Evolutionary conservation across 305 asterid species (phyloP).

Genomic region (Fraxinus sp.): DNA sequence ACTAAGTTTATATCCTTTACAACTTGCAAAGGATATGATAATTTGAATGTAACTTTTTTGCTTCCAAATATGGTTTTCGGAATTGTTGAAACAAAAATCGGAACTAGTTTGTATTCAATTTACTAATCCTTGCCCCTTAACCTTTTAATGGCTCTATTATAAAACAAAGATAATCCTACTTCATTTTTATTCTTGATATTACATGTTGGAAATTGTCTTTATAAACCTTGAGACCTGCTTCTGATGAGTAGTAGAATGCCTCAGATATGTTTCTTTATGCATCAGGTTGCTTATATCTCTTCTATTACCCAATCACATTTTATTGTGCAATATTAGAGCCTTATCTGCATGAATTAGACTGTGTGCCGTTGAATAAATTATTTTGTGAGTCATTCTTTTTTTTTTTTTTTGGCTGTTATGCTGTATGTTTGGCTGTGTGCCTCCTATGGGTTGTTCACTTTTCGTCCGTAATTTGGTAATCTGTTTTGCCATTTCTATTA

Average conservation of each 20-base stretch:
- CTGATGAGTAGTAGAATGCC: not conserved
- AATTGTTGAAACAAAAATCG: not conserved
- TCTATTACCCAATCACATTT: not conserved
- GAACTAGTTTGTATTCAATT: not conserved
- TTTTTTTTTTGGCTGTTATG: not conserved
- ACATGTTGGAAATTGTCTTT: not conserved
- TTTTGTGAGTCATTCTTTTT: not conserved
- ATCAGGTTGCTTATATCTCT: not conserved
- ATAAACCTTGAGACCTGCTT: not conserved
- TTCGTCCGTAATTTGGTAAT: not conserved
- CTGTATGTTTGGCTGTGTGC: not conserved
- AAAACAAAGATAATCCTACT: not conserved
- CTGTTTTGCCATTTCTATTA: not conserved
- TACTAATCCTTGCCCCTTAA: not conserved
- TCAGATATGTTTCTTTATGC: not conserved
- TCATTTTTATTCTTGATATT: not conserved
- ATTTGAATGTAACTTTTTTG: not conserved
- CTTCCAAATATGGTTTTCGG: not conserved
- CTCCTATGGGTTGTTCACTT: not conserved
- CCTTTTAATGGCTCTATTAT: not conserved
- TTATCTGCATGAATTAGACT: not conserved
- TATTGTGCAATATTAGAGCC: not conserved
- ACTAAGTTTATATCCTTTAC: conserved; percentile 20
- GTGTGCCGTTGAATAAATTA: not conserved
- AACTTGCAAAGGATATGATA: conserved; percentile 16